These are phyloP conservation scores for Sporisorium reilianum DNA, from an alignment of 1,284 basidiomycete genomes.

Conservation along the genomic window DNA sequence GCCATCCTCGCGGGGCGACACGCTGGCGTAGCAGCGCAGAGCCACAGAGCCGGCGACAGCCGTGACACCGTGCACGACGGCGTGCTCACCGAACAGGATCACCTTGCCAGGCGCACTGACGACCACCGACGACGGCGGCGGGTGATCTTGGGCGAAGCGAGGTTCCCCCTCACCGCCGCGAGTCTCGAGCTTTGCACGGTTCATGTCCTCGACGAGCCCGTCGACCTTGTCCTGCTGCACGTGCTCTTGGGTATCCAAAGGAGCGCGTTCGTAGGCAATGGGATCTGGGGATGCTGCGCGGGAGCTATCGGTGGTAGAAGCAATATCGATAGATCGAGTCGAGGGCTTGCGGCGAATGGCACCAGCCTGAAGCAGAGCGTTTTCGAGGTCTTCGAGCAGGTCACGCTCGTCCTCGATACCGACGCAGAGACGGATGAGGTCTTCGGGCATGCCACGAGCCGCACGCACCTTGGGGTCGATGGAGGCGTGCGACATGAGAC, in stretches of 20 bases:
- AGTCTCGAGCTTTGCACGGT: slow-evolving; percentile 57
- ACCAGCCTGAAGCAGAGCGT: slow-evolving; percentile 89
- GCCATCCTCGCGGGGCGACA: slow-evolving; percentile 80
- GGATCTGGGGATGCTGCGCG: slow-evolving; percentile 47
- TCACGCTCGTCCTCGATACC: slow-evolving; percentile 96
- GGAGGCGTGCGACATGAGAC: slow-evolving; percentile 98
- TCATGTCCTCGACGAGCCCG: slow-evolving; percentile 52
- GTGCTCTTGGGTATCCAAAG: slow-evolving; percentile 33
- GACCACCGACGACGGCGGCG: slow-evolving; percentile 53
- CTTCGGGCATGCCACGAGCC: slow-evolving; percentile 93
- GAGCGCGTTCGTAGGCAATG: slow-evolving; percentile 39
- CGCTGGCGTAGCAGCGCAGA: slow-evolving; percentile 90
- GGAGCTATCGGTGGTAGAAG: slow-evolving; percentile 27
- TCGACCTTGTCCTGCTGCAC: slow-evolving; percentile 38
- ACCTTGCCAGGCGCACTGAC: slow-evolving; percentile 88
- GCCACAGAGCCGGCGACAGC: slow-evolving; percentile 95
- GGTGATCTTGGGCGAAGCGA: slow-evolving; percentile 15
- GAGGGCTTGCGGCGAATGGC: slow-evolving; percentile 75
- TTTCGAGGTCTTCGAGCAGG: slow-evolving; percentile 93
- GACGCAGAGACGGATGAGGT: slow-evolving; percentile 96
- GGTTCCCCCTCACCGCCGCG: slow-evolving; percentile 60
- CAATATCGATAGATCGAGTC: background rate
- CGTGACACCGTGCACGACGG: slow-evolving; percentile 96
- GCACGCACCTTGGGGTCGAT: slow-evolving; percentile 93
- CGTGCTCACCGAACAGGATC: slow-evolving; percentile 98